These are phyloP conservation scores for Myochromella boudieri DNA, from an alignment of 768 basidiomycete genomes.

Conservation along the genomic window DNA sequence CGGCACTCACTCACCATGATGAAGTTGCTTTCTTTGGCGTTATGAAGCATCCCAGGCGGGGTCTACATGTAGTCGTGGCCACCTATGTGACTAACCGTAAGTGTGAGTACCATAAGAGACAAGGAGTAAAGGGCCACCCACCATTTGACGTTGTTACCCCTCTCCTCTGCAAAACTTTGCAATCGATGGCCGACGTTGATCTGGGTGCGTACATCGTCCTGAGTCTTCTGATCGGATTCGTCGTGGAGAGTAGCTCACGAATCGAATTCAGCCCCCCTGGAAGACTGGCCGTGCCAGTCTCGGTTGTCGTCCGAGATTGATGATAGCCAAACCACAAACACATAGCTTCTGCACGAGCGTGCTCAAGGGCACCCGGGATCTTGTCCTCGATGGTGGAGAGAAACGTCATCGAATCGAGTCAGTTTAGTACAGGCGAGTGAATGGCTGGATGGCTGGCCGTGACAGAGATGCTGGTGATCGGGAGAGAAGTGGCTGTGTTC, in stretches of 20 bases:
- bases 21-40: conserved; percentile 80
- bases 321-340: conserved; percentile 22
- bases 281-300: not conserved
- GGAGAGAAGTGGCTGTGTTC: no score
- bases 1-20: conserved; percentile 62
- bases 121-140: conserved; percentile 57
- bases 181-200: conserved; percentile 85
- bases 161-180: conserved; percentile 75
- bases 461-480: no score
- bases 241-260: conserved; percentile 67
- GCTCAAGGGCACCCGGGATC: conserved; percentile 34
- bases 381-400: conserved; percentile 22
- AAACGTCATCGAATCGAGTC: conserved; percentile 25
- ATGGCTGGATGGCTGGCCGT: no score
- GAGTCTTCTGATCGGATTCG: conserved; percentile 64
- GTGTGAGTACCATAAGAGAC: not conserved
- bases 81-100: conserved; percentile 74
- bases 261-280: conserved; percentile 46
- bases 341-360: conserved; percentile 40
- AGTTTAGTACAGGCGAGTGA: no score
- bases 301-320: not conserved
- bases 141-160: conserved; percentile 74
- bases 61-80: conserved; percentile 99
- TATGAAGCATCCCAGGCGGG: conserved; percentile 84
- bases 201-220: conserved; percentile 69